These are phyloP conservation scores for Cercospora beticola DNA, from an alignment of 2,329 filamentous ascomycete genomes.

Conservation along the genomic window DNA sequence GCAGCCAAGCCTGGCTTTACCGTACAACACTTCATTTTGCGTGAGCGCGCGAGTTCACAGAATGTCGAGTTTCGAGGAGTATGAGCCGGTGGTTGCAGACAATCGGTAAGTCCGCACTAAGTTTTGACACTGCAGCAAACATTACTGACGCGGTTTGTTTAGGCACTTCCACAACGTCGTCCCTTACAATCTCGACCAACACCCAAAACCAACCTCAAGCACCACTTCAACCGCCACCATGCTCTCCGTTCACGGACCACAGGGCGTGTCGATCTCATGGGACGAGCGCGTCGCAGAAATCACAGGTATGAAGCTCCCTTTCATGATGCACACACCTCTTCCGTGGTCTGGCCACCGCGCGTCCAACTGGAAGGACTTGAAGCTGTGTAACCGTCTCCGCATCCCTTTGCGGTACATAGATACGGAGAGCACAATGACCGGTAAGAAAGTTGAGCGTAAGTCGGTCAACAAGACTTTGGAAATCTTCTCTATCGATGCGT, in stretches of 20 bases:
- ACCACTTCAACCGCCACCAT: not conserved
- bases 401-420: not conserved
- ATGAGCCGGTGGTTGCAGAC: not conserved
- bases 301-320: not conserved
- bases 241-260: not conserved
- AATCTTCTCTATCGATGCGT: not conserved
- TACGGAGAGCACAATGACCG: not conserved
- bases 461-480: not conserved
- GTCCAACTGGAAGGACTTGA: not conserved
- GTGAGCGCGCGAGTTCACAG: not conserved
- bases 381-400: not conserved
- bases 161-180: not conserved
- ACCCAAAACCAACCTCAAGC: not conserved
- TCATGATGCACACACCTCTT: not conserved
- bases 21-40: not conserved
- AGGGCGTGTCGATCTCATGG: not conserved
- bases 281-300: not conserved
- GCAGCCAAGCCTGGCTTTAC: not conserved
- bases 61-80: not conserved
- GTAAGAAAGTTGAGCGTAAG: not conserved
- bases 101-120: not conserved
- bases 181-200: not conserved
- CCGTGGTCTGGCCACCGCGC: not conserved
- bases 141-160: not conserved
- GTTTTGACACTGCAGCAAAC: not conserved